phyloP scores from a whole-genome alignment of 345 rosid genomes.

The Reutealis trisperma region DNA sequence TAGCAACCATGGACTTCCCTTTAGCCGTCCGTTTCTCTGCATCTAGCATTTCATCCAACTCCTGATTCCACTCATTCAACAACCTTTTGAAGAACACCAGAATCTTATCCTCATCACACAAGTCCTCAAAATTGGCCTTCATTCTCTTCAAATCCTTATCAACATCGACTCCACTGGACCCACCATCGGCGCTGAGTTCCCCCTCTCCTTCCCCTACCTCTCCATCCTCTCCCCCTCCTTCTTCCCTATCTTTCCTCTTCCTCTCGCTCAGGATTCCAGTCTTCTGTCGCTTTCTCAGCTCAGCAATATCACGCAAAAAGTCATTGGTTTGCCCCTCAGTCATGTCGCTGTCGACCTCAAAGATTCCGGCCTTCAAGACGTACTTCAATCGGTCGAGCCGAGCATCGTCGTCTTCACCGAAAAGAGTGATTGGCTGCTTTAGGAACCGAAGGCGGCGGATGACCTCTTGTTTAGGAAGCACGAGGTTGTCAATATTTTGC shows the following conservation, averaged over 20 bases:
- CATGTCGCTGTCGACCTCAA: slow-evolving; percentile 92
- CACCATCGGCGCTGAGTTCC: slow-evolving; percentile 80
- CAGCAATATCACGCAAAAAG: slow-evolving; percentile 87
- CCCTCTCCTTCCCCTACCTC: slow-evolving; percentile 74
- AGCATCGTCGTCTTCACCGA: slow-evolving; percentile 86
- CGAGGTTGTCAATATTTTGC: slow-evolving; percentile 75
- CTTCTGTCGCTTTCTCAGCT: slow-evolving; percentile 93
- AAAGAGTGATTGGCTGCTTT: slow-evolving; percentile 89
- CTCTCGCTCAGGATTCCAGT: slow-evolving; percentile 64
- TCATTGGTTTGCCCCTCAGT: slow-evolving; percentile 98
- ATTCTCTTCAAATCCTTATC: slow-evolving; percentile 86
- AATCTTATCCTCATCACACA: slow-evolving; percentile 92
- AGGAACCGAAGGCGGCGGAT: slow-evolving; percentile 88
- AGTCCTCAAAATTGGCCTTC: slow-evolving; percentile 83
- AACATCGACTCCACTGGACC: slow-evolving; percentile 80
- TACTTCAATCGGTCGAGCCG: slow-evolving; percentile 83
- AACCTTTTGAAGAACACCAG: slow-evolving; percentile 85
- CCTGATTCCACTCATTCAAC: slow-evolving; percentile 95
- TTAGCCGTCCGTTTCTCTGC: slow-evolving; percentile 87
- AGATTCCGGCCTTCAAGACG: slow-evolving; percentile 75
- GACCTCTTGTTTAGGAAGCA: slow-evolving; percentile 84
- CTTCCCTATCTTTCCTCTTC: slow-evolving; percentile 86
- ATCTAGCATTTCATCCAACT: slow-evolving; percentile 73
- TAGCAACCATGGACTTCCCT: slow-evolving; percentile 90
- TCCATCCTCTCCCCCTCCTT: slow-evolving; percentile 68